These are phyloP conservation scores for Rheum nobile DNA, from an alignment of 148 eudicot genomes.

Conservation along the genomic window DNA sequence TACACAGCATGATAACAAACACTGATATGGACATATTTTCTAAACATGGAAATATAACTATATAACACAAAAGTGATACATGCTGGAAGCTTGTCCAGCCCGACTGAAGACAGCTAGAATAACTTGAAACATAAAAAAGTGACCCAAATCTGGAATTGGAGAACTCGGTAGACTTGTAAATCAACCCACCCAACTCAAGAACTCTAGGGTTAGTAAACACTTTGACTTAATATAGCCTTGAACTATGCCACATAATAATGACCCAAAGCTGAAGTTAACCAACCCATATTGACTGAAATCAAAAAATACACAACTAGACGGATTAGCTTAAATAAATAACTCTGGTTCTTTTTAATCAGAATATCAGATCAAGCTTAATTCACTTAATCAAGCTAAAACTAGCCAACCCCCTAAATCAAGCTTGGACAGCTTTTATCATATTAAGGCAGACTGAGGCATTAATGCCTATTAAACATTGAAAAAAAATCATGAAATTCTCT, in stretches of 20 bases:
- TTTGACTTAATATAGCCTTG: background rate
- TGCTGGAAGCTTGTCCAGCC: background rate
- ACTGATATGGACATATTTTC: background rate
- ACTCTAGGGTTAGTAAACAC: background rate
- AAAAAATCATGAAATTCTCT: background rate
- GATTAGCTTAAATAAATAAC: background rate
- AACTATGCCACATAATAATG: background rate
- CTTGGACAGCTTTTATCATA: background rate
- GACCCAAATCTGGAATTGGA: background rate
- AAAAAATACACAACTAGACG: background rate
- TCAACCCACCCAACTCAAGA: background rate
- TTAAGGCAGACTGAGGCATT: background rate
- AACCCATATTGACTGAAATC: background rate
- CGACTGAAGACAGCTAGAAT: background rate
- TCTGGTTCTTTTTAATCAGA: background rate
- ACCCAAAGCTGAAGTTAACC: background rate
- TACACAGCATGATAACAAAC: background rate
- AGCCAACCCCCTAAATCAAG: background rate
- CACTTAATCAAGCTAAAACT: background rate
- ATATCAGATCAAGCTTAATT: background rate
- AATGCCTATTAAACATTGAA: background rate
- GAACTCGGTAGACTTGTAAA: background rate
- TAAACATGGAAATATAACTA: background rate
- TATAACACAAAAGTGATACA: background rate
- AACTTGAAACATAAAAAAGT: background rate